Evolutionary conservation across 139 green algal genomes (phyloP), one percentile per base, ranked within the genome.

Genomic region (Spirogloea muscicola): DNA sequence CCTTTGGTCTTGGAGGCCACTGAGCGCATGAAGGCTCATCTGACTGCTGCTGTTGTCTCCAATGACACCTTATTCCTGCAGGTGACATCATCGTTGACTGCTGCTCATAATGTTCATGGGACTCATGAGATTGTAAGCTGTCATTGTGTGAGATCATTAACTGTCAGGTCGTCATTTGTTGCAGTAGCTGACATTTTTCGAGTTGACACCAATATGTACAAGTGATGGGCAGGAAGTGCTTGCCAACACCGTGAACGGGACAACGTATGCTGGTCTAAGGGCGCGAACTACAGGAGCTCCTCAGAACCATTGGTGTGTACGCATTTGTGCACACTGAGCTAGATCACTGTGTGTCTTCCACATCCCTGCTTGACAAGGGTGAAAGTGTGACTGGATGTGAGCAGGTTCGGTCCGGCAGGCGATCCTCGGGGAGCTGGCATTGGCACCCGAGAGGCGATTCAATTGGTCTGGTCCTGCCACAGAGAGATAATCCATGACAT

Each of bases 211-310:
- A n/a, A n/a, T n/a, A n/a, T n/a, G n/a, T n/a, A n/a, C n/a, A n/a
- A n/a, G n/a, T n/a, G n/a, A n/a, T 41, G 3, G 27, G 42, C 69
- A 70, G 82, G 62, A 51, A 68, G 86, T 98, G 38, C 85, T 98
- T 10, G 91, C 63, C 1, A 85, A 90, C 82, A 98, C 91, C 1
- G 92, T 98, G n/a, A 98, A 98, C 76, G 94, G 94, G 27, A 98
- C 94, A 5, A 98, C 94, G 0, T 98, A 98, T 75, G 87, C 76
- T 0, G 94, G 94, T 52, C 83, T 92, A 27, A 81, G 93, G 0
- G 93, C 88, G 0, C 81, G 93, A n/a, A 97, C 91, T 48, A 97
- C 93, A 13, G 90, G 93, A 2, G 94, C 94, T 0, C 94, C 94
- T 1, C 94, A 98, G 66, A 98, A 98, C 86, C 94, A 98, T 86